These are phyloP conservation scores for Teratosphaeria pseudoeucalypti DNA, from an alignment of 2,329 filamentous ascomycete genomes.

Conservation along the genomic window DNA sequence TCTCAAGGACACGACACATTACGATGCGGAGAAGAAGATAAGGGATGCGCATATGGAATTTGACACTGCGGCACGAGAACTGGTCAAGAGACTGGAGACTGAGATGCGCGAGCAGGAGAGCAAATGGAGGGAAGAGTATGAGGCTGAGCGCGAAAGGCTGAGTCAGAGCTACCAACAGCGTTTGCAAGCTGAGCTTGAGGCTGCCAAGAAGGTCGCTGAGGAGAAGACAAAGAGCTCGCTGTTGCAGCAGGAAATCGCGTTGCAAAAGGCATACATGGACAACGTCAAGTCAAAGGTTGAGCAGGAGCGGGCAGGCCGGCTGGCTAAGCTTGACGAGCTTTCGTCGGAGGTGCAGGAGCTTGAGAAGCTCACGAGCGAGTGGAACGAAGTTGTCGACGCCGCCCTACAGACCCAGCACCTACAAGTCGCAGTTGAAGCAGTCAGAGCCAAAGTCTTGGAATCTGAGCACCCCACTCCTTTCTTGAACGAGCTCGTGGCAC, in stretches of 20 bases:
- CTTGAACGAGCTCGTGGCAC: slow-evolving; percentile 79
- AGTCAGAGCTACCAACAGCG: slow-evolving; percentile 69
- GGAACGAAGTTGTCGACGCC: slow-evolving; percentile 80
- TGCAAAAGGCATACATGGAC: slow-evolving; percentile 74
- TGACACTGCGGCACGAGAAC: slow-evolving; percentile 73
- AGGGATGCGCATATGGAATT: slow-evolving; percentile 64
- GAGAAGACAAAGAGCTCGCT: slow-evolving; percentile 76
- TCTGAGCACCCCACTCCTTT: slow-evolving; percentile 67
- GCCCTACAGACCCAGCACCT: slow-evolving; percentile 94
- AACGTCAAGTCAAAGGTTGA: slow-evolving; percentile 77
- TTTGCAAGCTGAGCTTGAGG: slow-evolving; percentile 66
- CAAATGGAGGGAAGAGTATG: slow-evolving; percentile 80
- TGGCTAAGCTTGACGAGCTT: slow-evolving; percentile 76
- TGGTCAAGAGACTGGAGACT: slow-evolving; percentile 78
- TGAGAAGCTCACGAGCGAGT: slow-evolving; percentile 76
- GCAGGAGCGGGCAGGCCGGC: slow-evolving; percentile 72
- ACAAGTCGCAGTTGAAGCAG: slow-evolving; percentile 88
- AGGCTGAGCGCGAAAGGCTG: slow-evolving; percentile 71
- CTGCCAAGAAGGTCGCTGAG: slow-evolving; percentile 69
- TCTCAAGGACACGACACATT: slow-evolving; percentile 59
- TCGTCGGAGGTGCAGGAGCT: slow-evolving; percentile 69
- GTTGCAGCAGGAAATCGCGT: slow-evolving; percentile 76
- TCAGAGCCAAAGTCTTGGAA: slow-evolving; percentile 71
- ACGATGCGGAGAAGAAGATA: slow-evolving; percentile 65
- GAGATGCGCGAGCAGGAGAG: slow-evolving; percentile 73